Percentiles rank a stretch among this genome's conserved stretches.
Conservation (phyloP, 208 protist genomes). For the Porcisia deanei region DNA sequence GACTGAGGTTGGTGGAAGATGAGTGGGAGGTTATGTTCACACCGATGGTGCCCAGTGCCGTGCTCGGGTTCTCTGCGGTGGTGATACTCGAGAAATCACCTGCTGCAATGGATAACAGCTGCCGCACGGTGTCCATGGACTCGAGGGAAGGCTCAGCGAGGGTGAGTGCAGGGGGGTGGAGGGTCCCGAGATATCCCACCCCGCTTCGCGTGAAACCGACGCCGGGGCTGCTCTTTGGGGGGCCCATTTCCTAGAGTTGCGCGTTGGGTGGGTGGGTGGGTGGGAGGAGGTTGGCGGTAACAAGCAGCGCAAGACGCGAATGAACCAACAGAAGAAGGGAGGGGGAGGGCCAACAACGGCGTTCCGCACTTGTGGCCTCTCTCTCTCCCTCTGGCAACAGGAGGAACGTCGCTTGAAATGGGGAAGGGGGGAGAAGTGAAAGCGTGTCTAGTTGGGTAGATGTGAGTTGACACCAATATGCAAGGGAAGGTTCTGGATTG, state of each 20-base stretch:
- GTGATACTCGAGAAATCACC: slow-evolving; percentile 20
- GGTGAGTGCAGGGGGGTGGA: background rate
- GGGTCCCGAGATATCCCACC: too few species aligned
- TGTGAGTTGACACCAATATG: background rate
- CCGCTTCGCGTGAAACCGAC: background rate
- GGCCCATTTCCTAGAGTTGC: background rate
- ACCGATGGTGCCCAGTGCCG: background rate
- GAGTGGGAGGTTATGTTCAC: background rate
- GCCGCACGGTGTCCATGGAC: slow-evolving; percentile 11
- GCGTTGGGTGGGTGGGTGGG: background rate
- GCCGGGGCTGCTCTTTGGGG: slow-evolving; percentile 2
- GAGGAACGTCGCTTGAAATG: background rate
- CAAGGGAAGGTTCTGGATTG: background rate
- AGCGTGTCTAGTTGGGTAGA: background rate
- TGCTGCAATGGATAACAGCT: slow-evolving; percentile 18
- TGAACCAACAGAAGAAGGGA: background rate
- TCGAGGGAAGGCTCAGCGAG: slow-evolving; percentile 3
- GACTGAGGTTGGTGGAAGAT: background rate
- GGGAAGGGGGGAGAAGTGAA: background rate
- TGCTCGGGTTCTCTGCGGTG: background rate
- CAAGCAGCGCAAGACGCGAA: background rate
- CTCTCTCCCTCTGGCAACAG: background rate
- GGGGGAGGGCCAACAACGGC: background rate
- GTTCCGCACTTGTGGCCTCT: background rate
- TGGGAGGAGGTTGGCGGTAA: background rate